These are phyloP conservation scores for Neohortaea acidophila DNA, from an alignment of 495 filamentous ascomycete species.

Conservation along the genomic window DNA sequence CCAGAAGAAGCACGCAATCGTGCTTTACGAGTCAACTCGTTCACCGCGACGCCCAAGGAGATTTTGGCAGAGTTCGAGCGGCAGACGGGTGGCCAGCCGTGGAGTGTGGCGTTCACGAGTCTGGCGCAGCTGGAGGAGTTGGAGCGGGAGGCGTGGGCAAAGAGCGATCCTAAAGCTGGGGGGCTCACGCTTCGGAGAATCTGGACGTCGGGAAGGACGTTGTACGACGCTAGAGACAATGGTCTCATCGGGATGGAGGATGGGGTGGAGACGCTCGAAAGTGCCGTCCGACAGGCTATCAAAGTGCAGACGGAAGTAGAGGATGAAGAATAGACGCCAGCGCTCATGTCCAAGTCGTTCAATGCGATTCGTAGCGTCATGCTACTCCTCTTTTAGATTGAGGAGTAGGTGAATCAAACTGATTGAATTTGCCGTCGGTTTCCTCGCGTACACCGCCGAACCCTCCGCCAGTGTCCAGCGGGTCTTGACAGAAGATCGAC, in stretches of 20 bases:
- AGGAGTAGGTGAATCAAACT: no score
- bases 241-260: slow-evolving; percentile 31
- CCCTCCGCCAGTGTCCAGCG: slow-evolving; percentile 16
- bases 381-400: no score
- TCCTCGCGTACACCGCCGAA: no score
- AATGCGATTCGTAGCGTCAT: no score
- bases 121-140: slow-evolving; percentile 35
- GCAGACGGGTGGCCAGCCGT: slow-evolving; percentile 40
- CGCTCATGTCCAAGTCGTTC: no score
- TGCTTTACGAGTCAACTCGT: slow-evolving; percentile 54
- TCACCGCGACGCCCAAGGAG: slow-evolving; percentile 45
- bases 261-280: slow-evolving; percentile 3
- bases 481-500: slow-evolving; percentile 30
- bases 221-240: slow-evolving; percentile 55
- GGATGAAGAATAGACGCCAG: no score
- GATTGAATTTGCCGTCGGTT: no score
- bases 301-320: slow-evolving; percentile 5
- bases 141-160: slow-evolving; percentile 42
- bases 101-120: slow-evolving; percentile 38
- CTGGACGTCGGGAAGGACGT: slow-evolving; percentile 55
- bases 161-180: slow-evolving; percentile 38
- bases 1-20: slow-evolving; percentile 38
- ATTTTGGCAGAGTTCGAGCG: slow-evolving; percentile 51
- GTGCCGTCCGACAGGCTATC: slow-evolving; percentile 5
- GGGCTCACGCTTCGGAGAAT: slow-evolving; percentile 46